Percentiles rank a stretch among this genome's conserved stretches.
These are phyloP conservation scores for Monosporozyma unispora DNA, from an alignment of 805 yeast genomes.

Conservation along the genomic window DNA sequence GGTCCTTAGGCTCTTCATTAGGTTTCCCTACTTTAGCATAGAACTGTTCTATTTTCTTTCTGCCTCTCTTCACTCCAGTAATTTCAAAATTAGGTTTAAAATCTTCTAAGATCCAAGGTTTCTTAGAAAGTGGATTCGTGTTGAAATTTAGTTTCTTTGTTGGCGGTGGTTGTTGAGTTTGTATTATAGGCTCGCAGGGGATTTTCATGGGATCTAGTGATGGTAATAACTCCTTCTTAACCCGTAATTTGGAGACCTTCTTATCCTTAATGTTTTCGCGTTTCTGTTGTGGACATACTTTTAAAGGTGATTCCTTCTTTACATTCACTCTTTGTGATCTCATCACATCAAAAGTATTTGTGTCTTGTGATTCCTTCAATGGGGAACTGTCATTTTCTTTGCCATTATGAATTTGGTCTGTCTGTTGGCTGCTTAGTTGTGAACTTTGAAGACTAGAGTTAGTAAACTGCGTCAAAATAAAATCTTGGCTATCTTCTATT, in stretches of 20 bases:
- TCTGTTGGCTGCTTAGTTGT: neutral
- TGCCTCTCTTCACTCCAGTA: conserved; percentile 8
- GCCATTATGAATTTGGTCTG: neutral
- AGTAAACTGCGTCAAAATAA: conserved; percentile 19
- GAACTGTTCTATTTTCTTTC: conserved; percentile 13
- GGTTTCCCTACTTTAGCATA: conserved; percentile 14
- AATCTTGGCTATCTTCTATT: conserved; percentile 15
- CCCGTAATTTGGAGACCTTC: neutral
- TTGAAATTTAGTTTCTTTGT: conserved; percentile 10
- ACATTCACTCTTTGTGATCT: neutral
- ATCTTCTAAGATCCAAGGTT: conserved; percentile 30
- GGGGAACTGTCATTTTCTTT: conserved; percentile 6
- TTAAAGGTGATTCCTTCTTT: neutral
- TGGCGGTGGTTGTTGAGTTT: neutral
- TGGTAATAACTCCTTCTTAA: neutral
- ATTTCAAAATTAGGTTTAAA: conserved; percentile 23
- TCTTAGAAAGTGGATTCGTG: conserved; percentile 20
- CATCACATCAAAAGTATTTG: neutral
- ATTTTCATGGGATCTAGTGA: neutral
- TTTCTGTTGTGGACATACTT: neutral
- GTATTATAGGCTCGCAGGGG: neutral
- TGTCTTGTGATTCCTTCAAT: conserved; percentile 1
- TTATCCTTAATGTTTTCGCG: neutral
- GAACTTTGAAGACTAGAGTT: neutral
- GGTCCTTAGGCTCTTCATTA: neutral